These are phyloP conservation scores for Sphagnurus paluster DNA, from an alignment of 1,284 basidiomycete genomes.

Conservation along the genomic window DNA sequence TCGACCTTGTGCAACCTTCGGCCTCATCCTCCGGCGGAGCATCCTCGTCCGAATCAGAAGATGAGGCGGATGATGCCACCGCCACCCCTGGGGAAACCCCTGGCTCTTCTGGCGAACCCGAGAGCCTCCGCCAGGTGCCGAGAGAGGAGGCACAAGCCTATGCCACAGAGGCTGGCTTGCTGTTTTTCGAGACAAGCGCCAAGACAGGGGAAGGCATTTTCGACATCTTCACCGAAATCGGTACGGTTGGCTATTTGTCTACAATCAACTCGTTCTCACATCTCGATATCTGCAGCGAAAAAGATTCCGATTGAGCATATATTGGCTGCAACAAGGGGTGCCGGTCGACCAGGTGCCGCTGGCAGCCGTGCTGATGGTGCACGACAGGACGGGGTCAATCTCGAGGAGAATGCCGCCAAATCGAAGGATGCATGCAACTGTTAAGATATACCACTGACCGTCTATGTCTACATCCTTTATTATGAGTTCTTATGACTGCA, in stretches of 20 bases:
- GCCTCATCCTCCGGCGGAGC: conserved; percentile 51
- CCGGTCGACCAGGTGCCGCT: conserved; percentile 61
- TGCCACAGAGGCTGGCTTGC: conserved; percentile 87
- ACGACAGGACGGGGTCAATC: conserved; percentile 63
- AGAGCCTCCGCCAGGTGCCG: conserved; percentile 83
- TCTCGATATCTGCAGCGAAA: conserved; percentile 62
- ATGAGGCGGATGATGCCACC: conserved; percentile 83
- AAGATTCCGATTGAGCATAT: conserved; percentile 96
- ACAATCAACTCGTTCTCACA: not conserved
- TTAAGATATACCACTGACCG: conserved; percentile 33
- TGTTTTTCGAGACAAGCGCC: conserved; percentile 98
- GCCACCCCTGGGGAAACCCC: conserved; percentile 77
- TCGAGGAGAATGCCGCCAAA: conserved; percentile 69
- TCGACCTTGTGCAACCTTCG: conserved; percentile 85
- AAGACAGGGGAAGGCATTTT: conserved; percentile 98
- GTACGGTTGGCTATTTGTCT: conserved; percentile 42
- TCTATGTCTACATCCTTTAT: conserved; percentile 22
- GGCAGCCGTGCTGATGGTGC: conserved; percentile 51
- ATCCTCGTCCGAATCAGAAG: conserved; percentile 67
- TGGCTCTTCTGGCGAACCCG: conserved; percentile 54
- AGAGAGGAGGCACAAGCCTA: conserved; percentile 96
- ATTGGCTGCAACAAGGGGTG: conserved; percentile 73
- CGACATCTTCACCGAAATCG: conserved; percentile 98
- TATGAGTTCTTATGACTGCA: conserved; percentile 19
- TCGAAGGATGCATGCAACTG: conserved; percentile 82